Conservation (phyloP, 2,329 filamentous ascomycete species). For the Microascus cirrosus region DNA sequence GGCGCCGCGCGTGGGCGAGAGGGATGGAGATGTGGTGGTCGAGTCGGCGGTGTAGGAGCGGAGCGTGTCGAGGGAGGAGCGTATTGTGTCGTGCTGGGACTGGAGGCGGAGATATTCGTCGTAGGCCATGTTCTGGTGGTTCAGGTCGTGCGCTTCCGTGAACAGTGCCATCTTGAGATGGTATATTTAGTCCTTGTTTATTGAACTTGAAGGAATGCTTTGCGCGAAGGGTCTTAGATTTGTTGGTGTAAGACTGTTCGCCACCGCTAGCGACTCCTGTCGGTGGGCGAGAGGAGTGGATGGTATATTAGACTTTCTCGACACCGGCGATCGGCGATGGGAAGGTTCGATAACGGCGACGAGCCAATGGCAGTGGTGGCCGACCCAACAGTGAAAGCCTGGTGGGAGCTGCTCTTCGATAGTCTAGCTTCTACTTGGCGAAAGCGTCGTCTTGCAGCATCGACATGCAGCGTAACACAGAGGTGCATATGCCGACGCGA, state of each 20-base stretch:
- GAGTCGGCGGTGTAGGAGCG: conserved; percentile 22
- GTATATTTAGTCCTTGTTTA: not conserved
- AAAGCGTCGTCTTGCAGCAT: not conserved
- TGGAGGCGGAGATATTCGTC: conserved; percentile 43
- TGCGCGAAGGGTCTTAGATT: not conserved
- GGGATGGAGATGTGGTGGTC: conserved; percentile 38
- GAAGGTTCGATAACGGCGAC: not conserved
- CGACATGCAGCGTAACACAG: not conserved
- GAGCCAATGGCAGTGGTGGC: not conserved
- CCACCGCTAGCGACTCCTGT: not conserved
- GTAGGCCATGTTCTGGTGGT: conserved; percentile 32
- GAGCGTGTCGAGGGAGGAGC: conserved; percentile 38
- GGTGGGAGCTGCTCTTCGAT: not conserved
- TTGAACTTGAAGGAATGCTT: not conserved
- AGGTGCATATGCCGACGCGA: not conserved
- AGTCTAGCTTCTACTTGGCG: not conserved
- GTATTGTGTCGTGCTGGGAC: conserved; percentile 41
- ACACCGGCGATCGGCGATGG: not conserved
- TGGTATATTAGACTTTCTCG: not conserved
- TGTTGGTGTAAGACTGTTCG: not conserved
- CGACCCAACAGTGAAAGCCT: not conserved
- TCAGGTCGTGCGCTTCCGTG: not conserved
- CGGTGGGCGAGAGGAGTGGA: not conserved
- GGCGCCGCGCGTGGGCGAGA: conserved; percentile 48
- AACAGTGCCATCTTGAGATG: not conserved